Evolutionary conservation across 805 yeast species (phyloP), one percentile per base, ranked within the genome.

Genomic region (Starmerella stellata): DNA sequence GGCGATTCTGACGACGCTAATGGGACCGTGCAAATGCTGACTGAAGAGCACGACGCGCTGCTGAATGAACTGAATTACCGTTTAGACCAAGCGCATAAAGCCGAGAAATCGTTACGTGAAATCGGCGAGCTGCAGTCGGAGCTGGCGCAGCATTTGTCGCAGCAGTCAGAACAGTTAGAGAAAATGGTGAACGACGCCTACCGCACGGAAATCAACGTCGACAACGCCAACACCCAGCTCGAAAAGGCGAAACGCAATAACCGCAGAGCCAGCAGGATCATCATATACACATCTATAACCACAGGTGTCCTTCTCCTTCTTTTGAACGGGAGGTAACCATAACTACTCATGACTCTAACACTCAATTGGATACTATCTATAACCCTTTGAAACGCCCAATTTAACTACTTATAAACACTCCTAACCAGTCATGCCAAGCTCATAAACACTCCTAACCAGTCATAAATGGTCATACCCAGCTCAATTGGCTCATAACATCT

Each of bases 51-150:
- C 38, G 49, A 46, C 28, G 59, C 51, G 9, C 49, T 62, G 17
- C 49, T 61, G 5, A 56, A 57, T 9, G 62, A 58, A 34, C 54
- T 61, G 30, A 55, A 54, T 36, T 49, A 52, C 15, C 52, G 58
- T 8, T 52, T 59, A 16, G 56, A 53, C 32, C 56, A 60, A 41
- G 63, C 62, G 3, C 49, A 53, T 31, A 49, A 49, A 29, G 65
- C 64, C 2, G 66, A 61, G 44, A 52, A 50, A 46, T 57, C 64
- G 21, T 51, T 62, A 47, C 48, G 50, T 17, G 94, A 81, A 51
- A 75, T 85, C 32, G 68, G 83, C 1, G 70, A 74, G 39, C 56
- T 85, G 44, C 87, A 83, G 51, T 64, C 74, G 19, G 90, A 80
- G 51, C 62, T 83, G 38, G 67, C 80, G 11, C 63, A 74, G 39